phyloP scores from a whole-genome alignment of 768 basidiomycete genomes.

The Mycena vitilis region DNA sequence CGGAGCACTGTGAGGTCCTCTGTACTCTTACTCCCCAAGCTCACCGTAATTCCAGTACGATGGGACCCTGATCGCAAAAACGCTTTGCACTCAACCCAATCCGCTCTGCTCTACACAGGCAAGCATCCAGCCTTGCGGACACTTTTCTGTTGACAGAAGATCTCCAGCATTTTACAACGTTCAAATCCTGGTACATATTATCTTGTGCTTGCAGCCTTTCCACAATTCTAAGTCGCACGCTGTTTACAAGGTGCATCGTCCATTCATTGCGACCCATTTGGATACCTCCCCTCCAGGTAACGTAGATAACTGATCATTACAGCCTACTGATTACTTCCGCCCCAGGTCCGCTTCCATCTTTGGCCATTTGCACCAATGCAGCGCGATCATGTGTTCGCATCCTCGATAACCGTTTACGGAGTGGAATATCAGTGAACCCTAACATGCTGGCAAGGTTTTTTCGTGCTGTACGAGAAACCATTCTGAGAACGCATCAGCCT shows the following conservation, averaged over 20 bases:
- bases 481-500: constrained; percentile 29
- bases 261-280: constrained; percentile 69
- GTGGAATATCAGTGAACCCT: constrained; percentile 6
- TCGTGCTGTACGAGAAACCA: background rate
- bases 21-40: background rate
- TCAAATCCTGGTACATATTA: constrained; percentile 61
- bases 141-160: background rate
- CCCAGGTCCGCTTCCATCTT: constrained; percentile 54
- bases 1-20: constrained; percentile 52
- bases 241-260: constrained; percentile 57
- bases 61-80: constrained; percentile 43
- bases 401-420: constrained; percentile 53
- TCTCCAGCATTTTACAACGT: constrained; percentile 37
- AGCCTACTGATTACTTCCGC: background rate
- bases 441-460: constrained; percentile 36
- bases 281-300: constrained; percentile 43
- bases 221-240: background rate
- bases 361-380: constrained; percentile 80
- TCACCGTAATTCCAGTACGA: constrained; percentile 41
- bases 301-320: background rate
- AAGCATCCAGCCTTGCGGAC: background rate
- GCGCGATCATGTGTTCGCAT: constrained; percentile 73
- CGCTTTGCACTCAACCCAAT: constrained; percentile 36
- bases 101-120: constrained; percentile 37
- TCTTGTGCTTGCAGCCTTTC: too few species aligned